These are phyloP conservation scores for Fusarium odoratissimum DNA, from an alignment of 2,329 filamentous ascomycete species.

Conservation along the genomic window DNA sequence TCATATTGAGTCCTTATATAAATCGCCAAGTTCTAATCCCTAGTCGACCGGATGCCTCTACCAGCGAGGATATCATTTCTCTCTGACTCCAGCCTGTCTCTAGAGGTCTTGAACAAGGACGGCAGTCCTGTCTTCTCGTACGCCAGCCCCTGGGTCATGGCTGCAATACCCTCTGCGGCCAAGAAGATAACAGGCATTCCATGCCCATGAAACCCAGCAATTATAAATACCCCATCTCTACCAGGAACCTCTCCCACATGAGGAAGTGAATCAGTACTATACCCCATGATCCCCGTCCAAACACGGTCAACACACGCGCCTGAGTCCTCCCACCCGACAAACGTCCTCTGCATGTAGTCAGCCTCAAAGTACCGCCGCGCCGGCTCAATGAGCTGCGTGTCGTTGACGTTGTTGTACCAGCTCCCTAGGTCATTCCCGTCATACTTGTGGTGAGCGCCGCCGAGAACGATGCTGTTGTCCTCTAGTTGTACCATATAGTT, in stretches of 20 bases:
- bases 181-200: not conserved
- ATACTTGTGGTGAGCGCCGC: slow-evolving; percentile 2
- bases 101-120: not conserved
- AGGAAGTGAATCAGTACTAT: not conserved
- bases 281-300: not conserved
- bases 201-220: not conserved
- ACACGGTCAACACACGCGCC: not conserved
- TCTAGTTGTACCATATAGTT: not conserved
- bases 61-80: not conserved
- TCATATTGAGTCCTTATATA: not conserved
- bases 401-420: not conserved
- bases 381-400: not conserved
- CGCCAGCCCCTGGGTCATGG: not conserved
- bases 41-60: not conserved
- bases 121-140: not conserved
- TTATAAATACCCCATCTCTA: not conserved
- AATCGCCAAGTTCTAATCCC: not conserved
- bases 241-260: not conserved
- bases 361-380: not conserved
- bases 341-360: not conserved
- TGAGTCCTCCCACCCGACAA: not conserved
- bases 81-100: not conserved
- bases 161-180: not conserved
- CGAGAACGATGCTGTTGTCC: not conserved
- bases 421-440: not conserved